Conservation (phyloP, 306 rosid species). For the Trichosanthes cucumerina region DNA sequence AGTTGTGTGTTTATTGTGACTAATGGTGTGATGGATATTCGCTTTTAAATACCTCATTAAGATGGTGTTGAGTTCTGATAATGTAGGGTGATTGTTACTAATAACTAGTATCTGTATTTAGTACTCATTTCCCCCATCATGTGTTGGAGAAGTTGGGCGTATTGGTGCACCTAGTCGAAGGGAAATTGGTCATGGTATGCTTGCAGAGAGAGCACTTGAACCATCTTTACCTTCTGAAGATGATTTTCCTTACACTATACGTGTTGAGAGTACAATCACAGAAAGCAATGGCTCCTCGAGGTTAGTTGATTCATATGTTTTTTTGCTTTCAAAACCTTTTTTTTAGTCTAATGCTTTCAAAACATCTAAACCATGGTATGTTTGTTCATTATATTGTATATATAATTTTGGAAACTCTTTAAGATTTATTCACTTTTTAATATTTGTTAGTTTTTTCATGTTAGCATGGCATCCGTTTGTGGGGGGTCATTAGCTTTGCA, state of each 20-base stretch:
- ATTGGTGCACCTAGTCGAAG: conserved; percentile 93
- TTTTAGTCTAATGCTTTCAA: not conserved
- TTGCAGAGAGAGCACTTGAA: conserved; percentile 95
- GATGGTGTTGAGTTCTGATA: not conserved
- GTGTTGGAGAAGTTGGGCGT: conserved; percentile 98
- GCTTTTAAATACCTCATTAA: not conserved
- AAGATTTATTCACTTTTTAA: not conserved
- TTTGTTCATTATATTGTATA: not conserved
- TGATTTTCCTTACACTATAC: conserved; percentile 88
- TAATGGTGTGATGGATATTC: not conserved
- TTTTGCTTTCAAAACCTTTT: not conserved
- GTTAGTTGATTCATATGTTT: conserved; percentile 18
- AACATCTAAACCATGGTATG: not conserved
- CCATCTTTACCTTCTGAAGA: conserved; percentile 71
- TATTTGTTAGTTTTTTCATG: conserved; percentile 12
- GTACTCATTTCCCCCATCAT: conserved; percentile 94
- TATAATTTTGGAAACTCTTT: not conserved
- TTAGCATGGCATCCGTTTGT: conserved; percentile 98
- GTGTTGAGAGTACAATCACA: conserved; percentile 96
- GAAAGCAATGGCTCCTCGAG: conserved; percentile 99
- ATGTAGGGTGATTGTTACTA: not conserved
- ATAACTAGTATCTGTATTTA: conserved; percentile 20
- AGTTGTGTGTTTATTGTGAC: not conserved
- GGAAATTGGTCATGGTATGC: conserved; percentile 98
- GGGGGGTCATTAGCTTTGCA: conserved; percentile 91